Evolutionary conservation across 1,139 yeast species (phyloP).

Genomic region (Arxiozyma bovina): DNA sequence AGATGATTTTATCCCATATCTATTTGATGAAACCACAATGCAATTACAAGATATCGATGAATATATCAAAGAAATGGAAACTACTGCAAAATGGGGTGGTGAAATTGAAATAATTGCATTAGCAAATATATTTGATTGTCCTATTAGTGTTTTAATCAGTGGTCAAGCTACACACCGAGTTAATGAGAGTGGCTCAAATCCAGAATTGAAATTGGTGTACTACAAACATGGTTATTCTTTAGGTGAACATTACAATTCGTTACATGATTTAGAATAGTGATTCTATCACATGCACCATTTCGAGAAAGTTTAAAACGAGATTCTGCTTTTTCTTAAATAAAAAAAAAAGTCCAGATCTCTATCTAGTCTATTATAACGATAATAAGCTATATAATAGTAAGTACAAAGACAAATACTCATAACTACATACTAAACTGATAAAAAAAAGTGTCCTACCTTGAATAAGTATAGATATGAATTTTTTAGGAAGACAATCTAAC

Average conservation of each 20-base stretch:
- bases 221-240: constrained; percentile 80
- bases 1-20: constrained; percentile 69
- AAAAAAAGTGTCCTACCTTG: not conserved
- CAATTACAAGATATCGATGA: constrained; percentile 53
- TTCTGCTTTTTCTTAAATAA: no score
- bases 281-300: not conserved
- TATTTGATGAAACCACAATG: constrained; percentile 69
- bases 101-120: constrained; percentile 85
- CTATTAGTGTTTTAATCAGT: constrained; percentile 67
- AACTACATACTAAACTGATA: not conserved
- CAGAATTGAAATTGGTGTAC: constrained; percentile 62
- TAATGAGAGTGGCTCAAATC: constrained; percentile 43
- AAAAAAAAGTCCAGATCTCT: not conserved
- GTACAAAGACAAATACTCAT: not conserved
- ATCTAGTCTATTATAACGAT: not conserved
- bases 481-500: constrained; percentile 26
- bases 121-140: constrained; percentile 56
- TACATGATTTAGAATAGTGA: constrained; percentile 38
- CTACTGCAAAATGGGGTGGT: constrained; percentile 92
- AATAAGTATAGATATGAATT: constrained; percentile 1
- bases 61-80: constrained; percentile 60
- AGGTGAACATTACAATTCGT: constrained; percentile 91
- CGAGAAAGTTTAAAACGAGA: no score
- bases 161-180: constrained; percentile 58
- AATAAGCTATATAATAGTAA: not conserved